Base-by-base conservation (phyloP, 2,329 filamentous ascomycete genomes). In the Metarhizium robertsii region DNA sequence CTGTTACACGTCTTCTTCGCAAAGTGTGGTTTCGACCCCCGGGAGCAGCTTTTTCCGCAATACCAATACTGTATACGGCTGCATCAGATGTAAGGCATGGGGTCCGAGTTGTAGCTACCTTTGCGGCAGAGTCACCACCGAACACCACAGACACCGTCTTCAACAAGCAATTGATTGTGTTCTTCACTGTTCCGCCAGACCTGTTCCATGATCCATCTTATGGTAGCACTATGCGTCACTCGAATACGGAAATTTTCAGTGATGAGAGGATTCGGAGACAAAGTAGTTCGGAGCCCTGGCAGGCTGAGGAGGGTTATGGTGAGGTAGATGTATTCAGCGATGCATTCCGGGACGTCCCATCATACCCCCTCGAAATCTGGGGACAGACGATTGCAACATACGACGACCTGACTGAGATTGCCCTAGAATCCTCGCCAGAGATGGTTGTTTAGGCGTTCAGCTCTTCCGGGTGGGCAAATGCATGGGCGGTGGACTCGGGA, bases 101-200 rank as follows among this genome's bases (percentile, higher is more conserved):
- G 4, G 75, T 84, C 4, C 73, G 82, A 16, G 69, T 87, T 18
- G 78, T 80, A 6, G 84, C 78, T 30, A 79, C 74, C 3, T 87
- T 82, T 65, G 73, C 72, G 18, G 72, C 75, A 40, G 62, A 30
- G 30, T 50, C 45, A 16, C 34, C 58, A 52, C 34, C 52, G 6
- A 47, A 51, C n/a, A 25, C 42, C n/a, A 45, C n/a, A 2, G 32
- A 34, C 43, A 10, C 25, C 6, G 40, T 49, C 10, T 25, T 47
- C 0, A 58, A 62, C 55, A 66, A 34, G 49, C 74, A 76, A 59
- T 64, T 71, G 45, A 60, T 88, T 30, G 75, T 84, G 53, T 69
- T 87, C 2, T 88, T 84, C 65, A 83, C 76, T 0, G 70, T 88
- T 2, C 83, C 85, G 0, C 66, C 75, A 0, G 83, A 86, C 64